Base-by-base conservation (phyloP, 106 monocot genomes). In the Cymbidium sinense region DNA sequence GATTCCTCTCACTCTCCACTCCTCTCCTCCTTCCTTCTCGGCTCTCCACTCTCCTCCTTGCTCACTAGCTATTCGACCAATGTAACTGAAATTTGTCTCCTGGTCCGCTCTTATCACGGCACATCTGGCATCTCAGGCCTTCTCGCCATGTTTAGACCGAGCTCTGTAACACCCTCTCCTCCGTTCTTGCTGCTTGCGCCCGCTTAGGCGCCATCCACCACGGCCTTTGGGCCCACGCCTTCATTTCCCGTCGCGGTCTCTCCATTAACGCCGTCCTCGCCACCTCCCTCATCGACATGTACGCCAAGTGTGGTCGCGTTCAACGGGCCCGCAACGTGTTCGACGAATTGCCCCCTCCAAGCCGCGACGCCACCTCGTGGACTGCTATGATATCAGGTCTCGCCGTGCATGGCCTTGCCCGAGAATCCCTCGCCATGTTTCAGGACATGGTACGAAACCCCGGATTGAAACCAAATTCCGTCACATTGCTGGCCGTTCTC, bases 251-350 rank as follows among this genome's bases (percentile, higher is more conserved):
- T 28, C 61, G 41, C 31, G 74, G 79, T 39, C 76, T 79, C 52
- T 47, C 75, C 70, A 31, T 83, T 2, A 82, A 73, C 10, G 82
- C 88, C 36, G 80, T 78, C 36, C 39, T 93, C 20, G 84, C 87
- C 9, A 90, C 89, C 2, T 69, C 84, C 9, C 76, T 93, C 76
- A 74, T 93, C 4, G 89, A 90, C 36, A 93, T 93, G 93, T 93
- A 90, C 44, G 82, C 84, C 5, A 88, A 88, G 70, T 93, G 93
- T 34, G 89, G 89, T 34, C 77, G 86, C 39, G 39, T 86, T 65
- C 83, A 81, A 13, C 41, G 78, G 74, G 93, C 84, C 9, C 41
- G 82, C 84, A 55, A 27, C 77, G 88, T 93, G 36, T 93, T 93
- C 69, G 28, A 82, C 27, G 78, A 52, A 6, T 81, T 90, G 89